Conservation (phyloP, 2,329 filamentous ascomycete genomes). For the Chrysoporthe deuterocubensis region DNA sequence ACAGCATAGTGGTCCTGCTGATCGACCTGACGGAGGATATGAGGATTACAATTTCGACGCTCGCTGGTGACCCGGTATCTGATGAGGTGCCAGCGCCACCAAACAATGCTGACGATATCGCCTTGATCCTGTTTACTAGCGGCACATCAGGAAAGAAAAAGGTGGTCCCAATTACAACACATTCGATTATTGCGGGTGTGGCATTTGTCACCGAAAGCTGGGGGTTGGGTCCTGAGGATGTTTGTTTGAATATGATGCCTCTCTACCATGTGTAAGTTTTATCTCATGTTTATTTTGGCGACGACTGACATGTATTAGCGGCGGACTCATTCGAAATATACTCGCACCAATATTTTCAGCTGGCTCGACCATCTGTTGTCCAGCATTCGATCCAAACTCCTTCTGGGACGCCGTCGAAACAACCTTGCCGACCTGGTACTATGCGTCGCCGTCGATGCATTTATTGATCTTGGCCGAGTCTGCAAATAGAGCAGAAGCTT, state of each 20-base stretch:
- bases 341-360: slow-evolving; percentile 76
- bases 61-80: slow-evolving; percentile 1
- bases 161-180: slow-evolving; percentile 56
- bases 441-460: slow-evolving; percentile 90
- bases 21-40: slow-evolving; percentile 20
- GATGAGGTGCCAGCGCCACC: slow-evolving; percentile 1
- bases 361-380: slow-evolving; percentile 78
- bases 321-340: slow-evolving; percentile 79
- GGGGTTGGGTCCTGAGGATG: slow-evolving; percentile 50
- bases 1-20: slow-evolving; percentile 20
- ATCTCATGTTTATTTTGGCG: rapidly evolving
- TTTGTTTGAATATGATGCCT: slow-evolving; percentile 64
- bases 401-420: slow-evolving; percentile 81
- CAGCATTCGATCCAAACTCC: slow-evolving; percentile 78
- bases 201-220: slow-evolving; percentile 58
- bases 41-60: slow-evolving; percentile 18
- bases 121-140: slow-evolving; percentile 59
- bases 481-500: slow-evolving; percentile 58
- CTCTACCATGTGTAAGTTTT: slow-evolving; percentile 57
- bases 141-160: slow-evolving; percentile 64
- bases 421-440: slow-evolving; percentile 87
- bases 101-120: slow-evolving; percentile 67
- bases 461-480: slow-evolving; percentile 82
- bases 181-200: slow-evolving; percentile 55
- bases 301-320: slow-evolving; percentile 46